Percentiles rank a stretch among this genome's conserved stretches.
Conservation (phyloP, 2,329 filamentous ascomycete species). For the Fusarium tuaranense region DNA sequence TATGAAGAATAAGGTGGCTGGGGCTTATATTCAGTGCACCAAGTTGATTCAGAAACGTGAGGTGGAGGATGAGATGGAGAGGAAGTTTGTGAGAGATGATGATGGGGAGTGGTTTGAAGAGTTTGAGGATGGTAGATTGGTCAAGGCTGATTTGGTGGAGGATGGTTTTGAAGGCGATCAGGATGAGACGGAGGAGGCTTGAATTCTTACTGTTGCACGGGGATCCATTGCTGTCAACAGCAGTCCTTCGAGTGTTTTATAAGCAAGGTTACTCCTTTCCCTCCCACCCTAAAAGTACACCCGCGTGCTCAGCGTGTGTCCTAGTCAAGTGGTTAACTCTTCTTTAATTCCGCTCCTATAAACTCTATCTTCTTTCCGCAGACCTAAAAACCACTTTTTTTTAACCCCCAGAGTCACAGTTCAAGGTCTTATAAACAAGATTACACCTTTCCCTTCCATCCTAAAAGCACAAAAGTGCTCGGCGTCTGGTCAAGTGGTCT, state of each 20-base stretch:
- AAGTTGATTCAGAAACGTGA: neutral
- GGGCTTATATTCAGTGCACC: neutral
- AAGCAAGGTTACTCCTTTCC: neutral
- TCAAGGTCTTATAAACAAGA: neutral
- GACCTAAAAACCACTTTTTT: neutral
- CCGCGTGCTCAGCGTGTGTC: neutral
- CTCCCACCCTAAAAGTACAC: neutral
- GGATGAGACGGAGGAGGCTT: neutral
- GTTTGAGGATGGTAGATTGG: neutral
- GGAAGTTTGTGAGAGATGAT: neutral
- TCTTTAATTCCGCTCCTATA: neutral
- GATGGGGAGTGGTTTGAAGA: neutral
- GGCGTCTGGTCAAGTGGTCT: neutral
- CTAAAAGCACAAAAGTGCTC: neutral
- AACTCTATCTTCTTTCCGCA: neutral
- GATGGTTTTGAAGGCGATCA: neutral
- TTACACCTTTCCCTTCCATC: neutral
- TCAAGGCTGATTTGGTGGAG: neutral
- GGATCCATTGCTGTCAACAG: neutral
- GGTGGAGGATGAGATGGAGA: neutral
- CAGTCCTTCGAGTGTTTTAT: neutral
- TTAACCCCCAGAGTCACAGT: neutral
- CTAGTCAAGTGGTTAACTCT: neutral
- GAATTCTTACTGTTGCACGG: neutral
- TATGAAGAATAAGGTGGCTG: neutral